These are phyloP conservation scores for Cadophora sp. DNA, from an alignment of 2,329 filamentous ascomycete species.

Conservation along the genomic window DNA sequence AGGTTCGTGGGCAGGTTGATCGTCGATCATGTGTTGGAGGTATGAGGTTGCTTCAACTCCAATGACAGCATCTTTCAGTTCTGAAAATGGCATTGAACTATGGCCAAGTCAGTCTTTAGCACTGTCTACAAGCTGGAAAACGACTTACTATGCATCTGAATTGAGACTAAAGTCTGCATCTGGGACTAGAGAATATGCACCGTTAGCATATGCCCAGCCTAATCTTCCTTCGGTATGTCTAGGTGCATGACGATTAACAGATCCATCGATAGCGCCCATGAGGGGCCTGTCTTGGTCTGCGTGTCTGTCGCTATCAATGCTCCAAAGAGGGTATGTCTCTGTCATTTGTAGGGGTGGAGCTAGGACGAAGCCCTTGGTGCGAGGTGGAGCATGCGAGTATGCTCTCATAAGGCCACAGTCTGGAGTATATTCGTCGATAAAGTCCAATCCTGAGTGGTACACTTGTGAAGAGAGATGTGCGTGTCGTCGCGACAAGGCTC, in stretches of 20 bases:
- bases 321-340: background rate
- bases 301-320: background rate
- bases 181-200: slow-evolving; percentile 12
- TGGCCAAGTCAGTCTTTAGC: background rate
- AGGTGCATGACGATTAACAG: background rate
- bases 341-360: no score
- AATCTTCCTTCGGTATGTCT: background rate
- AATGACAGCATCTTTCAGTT: slow-evolving; percentile 62
- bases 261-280: background rate
- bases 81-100: slow-evolving; percentile 24
- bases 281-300: background rate
- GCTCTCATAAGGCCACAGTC: background rate
- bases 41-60: slow-evolving; percentile 92
- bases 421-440: background rate
- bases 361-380: background rate
- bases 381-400: background rate
- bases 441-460: background rate
- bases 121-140: background rate
- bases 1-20: slow-evolving; percentile 77
- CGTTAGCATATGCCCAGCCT: slow-evolving; percentile 22
- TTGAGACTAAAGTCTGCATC: slow-evolving; percentile 21
- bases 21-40: slow-evolving; percentile 78
- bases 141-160: slow-evolving; percentile 22
- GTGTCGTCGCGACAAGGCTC: background rate
- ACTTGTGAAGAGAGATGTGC: background rate